These are phyloP conservation scores for Crithidia mellificae DNA, from an alignment of 208 protist genomes.

Conservation along the genomic window DNA sequence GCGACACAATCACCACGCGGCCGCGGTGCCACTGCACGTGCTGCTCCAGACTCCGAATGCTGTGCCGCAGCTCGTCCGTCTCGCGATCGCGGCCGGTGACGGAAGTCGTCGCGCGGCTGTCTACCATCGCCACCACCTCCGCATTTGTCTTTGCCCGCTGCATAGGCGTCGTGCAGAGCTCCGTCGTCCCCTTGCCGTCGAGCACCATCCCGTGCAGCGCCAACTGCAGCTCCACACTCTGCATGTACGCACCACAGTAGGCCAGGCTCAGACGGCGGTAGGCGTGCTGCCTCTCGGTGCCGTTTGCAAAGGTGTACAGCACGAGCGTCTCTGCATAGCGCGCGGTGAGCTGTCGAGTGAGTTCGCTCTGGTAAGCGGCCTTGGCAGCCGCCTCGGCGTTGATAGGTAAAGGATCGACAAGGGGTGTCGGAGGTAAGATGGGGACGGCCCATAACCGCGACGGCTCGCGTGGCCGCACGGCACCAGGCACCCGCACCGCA, in stretches of 20 bases:
- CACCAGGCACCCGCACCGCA: constrained; percentile 15
- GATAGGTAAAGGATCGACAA: not conserved
- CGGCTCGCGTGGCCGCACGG: constrained; percentile 22
- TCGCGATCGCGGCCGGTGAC: constrained; percentile 18
- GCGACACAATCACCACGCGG: constrained; percentile 94
- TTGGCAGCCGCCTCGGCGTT: not conserved
- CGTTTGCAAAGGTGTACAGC: constrained; percentile 97
- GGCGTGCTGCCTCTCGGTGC: constrained; percentile 76
- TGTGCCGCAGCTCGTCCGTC: constrained; percentile 94
- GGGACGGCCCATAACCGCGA: constrained; percentile 7
- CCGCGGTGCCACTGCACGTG: constrained; percentile 91
- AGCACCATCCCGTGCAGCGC: constrained; percentile 16
- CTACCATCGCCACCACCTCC: constrained; percentile 18
- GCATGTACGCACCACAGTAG: constrained; percentile 17
- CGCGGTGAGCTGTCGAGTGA: constrained; percentile 12
- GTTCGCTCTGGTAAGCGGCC: not conserved
- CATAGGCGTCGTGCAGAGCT: constrained; percentile 26
- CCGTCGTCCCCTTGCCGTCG: constrained; percentile 23
- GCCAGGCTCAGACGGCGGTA: constrained; percentile 35
- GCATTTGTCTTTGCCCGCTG: constrained; percentile 24
- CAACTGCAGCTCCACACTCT: constrained; percentile 19
- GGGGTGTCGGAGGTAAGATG: not conserved
- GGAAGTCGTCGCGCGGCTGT: not conserved
- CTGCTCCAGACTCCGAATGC: constrained; percentile 92
- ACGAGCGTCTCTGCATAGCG: constrained; percentile 73